These are phyloP conservation scores for Poterioochromonas sp. DNA, from an alignment of 352 stramenopile genomes.

Conservation along the genomic window DNA sequence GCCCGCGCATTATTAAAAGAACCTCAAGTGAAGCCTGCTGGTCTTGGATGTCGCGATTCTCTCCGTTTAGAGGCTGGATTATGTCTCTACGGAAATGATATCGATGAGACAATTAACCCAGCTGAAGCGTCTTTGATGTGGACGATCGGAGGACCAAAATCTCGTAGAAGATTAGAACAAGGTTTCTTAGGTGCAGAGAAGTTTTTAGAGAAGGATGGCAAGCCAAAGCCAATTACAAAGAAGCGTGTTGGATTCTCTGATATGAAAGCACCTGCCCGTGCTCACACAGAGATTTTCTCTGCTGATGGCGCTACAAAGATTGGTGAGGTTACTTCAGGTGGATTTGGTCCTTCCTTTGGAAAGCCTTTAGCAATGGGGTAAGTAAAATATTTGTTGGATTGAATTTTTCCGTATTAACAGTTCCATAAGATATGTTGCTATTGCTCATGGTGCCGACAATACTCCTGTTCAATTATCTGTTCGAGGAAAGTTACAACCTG, in stretches of 20 bases:
- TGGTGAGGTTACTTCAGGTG: constrained; percentile 86
- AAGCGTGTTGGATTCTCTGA: constrained; percentile 92
- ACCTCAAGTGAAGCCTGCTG: constrained; percentile 59
- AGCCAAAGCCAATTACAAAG: constrained; percentile 77
- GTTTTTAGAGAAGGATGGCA: constrained; percentile 81
- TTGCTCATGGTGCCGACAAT: constrained; percentile 71
- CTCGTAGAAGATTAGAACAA: constrained; percentile 56
- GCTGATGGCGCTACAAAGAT: constrained; percentile 58
- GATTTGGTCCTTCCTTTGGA: constrained; percentile 88
- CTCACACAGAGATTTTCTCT: constrained; percentile 82
- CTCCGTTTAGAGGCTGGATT: constrained; percentile 93
- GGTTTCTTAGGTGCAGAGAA: constrained; percentile 87
- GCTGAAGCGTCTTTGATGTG: constrained; percentile 85
- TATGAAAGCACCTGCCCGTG: constrained; percentile 83
- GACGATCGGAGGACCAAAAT: constrained; percentile 54
- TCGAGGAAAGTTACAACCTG: constrained; percentile 83
- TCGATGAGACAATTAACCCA: constrained; percentile 84
- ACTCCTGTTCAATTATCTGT: constrained; percentile 87
- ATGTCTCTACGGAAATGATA: constrained; percentile 96
- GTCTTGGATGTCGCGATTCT: constrained; percentile 89
- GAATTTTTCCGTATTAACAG: no score
- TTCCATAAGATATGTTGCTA: constrained; percentile 57
- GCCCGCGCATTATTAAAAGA: constrained; percentile 41
- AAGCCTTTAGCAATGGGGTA: constrained; percentile 96
- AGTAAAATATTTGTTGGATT: no score